Conservation (phyloP, 2,329 filamentous ascomycete genomes). For the Lachnum nothofagi region DNA sequence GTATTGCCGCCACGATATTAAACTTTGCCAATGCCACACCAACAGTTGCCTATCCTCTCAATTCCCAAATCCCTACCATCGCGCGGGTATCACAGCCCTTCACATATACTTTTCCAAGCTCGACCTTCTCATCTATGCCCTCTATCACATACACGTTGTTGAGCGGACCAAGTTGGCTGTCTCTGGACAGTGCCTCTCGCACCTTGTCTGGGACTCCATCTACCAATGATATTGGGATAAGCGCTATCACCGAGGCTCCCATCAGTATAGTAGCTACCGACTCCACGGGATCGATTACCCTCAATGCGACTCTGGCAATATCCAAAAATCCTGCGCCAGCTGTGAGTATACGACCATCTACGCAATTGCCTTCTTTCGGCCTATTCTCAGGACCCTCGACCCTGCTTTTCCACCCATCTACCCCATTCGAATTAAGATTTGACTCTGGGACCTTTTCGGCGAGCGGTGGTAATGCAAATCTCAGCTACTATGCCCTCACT, state of each 20-base stretch:
- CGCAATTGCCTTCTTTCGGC: constrained; percentile 55
- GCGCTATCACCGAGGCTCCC: constrained; percentile 38
- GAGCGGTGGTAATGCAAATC: constrained; percentile 35
- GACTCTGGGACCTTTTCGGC: constrained; percentile 58
- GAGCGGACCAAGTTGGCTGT: constrained; percentile 67
- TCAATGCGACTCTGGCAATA: constrained; percentile 67
- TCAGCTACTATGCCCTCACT: constrained; percentile 73
- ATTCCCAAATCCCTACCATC: constrained; percentile 76
- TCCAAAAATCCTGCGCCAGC: constrained; percentile 52
- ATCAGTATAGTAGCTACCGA: constrained; percentile 70
- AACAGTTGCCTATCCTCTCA: constrained; percentile 63
- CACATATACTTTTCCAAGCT: constrained; percentile 64
- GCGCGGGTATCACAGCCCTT: constrained; percentile 65
- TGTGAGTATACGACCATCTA: constrained; percentile 50
- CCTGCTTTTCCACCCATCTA: constrained; percentile 51
- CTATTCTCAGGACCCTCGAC: constrained; percentile 56
- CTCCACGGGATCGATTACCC: constrained; percentile 54
- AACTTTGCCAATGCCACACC: constrained; percentile 31
- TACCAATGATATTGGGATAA: constrained; percentile 49
- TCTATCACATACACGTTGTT: constrained; percentile 62
- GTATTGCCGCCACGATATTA: constrained; percentile 18
- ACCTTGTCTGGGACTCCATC: constrained; percentile 68
- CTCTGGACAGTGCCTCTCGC: constrained; percentile 59
- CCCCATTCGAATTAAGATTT: constrained; percentile 50
- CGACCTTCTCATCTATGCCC: constrained; percentile 63